Conservation (phyloP, 129 eudicot species). For the Sambucus nigra region DNA sequence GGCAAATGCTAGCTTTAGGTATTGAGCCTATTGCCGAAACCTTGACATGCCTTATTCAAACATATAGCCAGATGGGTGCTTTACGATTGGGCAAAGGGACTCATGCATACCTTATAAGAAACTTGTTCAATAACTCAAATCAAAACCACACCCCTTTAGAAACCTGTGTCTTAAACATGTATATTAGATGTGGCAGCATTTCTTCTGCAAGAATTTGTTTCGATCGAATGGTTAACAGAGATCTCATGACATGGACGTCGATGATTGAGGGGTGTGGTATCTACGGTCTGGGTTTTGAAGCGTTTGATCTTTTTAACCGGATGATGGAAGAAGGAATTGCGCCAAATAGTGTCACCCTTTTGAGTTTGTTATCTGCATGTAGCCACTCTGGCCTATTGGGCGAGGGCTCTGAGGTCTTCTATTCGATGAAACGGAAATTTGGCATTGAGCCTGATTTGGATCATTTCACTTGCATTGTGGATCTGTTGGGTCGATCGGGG, state of each 20-base stretch:
- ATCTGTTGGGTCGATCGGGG: conserved; percentile 35
- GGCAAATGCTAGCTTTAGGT: conserved; percentile 3
- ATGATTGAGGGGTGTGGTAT: conserved; percentile 41
- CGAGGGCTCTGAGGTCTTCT: conserved; percentile 26
- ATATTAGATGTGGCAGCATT: conserved; percentile 35
- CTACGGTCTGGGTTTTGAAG: conserved; percentile 33
- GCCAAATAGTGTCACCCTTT: conserved; percentile 37
- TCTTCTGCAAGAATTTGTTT: conserved; percentile 25
- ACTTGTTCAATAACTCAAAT: background rate
- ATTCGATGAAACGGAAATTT: conserved; percentile 28
- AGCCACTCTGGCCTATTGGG: conserved; percentile 38
- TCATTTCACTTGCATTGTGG: conserved; percentile 39
- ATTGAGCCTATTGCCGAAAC: conserved; percentile 8
- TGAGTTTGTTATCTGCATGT: conserved; percentile 40
- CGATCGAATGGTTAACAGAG: conserved; percentile 20
- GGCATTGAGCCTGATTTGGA: conserved; percentile 23
- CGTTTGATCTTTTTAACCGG: conserved; percentile 19
- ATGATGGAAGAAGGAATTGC: conserved; percentile 31
- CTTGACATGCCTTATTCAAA: conserved; percentile 18
- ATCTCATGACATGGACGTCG: conserved; percentile 38
- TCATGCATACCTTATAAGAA: conserved; percentile 27
- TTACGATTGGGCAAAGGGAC: conserved; percentile 25
- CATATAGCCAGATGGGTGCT: conserved; percentile 29
- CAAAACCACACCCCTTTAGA: conserved; percentile 17
- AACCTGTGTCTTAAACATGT: conserved; percentile 42